Evolutionary conservation across 2,329 filamentous ascomycete species (phyloP).

Genomic region (Aureobasidium vineae): DNA sequence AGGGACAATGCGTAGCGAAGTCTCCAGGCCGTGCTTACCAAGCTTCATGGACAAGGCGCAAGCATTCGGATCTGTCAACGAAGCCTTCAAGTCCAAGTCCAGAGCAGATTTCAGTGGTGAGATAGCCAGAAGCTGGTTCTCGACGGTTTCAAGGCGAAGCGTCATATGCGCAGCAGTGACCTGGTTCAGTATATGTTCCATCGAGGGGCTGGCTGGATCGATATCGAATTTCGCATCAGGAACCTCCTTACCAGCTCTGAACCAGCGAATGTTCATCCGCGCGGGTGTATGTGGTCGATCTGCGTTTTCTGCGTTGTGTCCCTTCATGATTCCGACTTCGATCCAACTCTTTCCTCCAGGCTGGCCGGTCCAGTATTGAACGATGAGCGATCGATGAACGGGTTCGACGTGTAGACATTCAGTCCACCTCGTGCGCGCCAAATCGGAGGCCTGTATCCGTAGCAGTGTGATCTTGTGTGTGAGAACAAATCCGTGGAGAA

Average conservation of each 20-base stretch:
- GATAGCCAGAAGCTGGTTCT: constrained; percentile 58
- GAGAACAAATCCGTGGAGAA: constrained; percentile 81
- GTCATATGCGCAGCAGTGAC: constrained; percentile 74
- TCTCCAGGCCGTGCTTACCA: constrained; percentile 56
- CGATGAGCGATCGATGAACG: constrained; percentile 74
- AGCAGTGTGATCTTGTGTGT: constrained; percentile 88
- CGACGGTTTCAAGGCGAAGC: constrained; percentile 66
- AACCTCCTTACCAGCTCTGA: constrained; percentile 75
- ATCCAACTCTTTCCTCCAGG: constrained; percentile 82
- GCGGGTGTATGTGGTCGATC: constrained; percentile 35
- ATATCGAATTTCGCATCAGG: constrained; percentile 65
- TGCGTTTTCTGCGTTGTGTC: constrained; percentile 40
- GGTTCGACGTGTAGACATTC: constrained; percentile 74
- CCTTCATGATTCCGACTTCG: constrained; percentile 76
- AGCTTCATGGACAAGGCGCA: constrained; percentile 69
- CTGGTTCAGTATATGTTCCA: constrained; percentile 69
- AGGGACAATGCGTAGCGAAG: constrained; percentile 68
- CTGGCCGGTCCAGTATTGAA: constrained; percentile 85
- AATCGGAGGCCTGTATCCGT: constrained; percentile 69
- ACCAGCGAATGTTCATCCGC: constrained; percentile 69
- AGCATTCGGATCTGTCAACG: constrained; percentile 61
- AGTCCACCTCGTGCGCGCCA: constrained; percentile 72
- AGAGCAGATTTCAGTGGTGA: constrained; percentile 59
- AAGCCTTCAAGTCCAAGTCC: constrained; percentile 57
- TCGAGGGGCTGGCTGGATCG: constrained; percentile 65